These are phyloP conservation scores for Leccinum boreale DNA, from an alignment of 768 basidiomycete genomes.

Conservation along the genomic window DNA sequence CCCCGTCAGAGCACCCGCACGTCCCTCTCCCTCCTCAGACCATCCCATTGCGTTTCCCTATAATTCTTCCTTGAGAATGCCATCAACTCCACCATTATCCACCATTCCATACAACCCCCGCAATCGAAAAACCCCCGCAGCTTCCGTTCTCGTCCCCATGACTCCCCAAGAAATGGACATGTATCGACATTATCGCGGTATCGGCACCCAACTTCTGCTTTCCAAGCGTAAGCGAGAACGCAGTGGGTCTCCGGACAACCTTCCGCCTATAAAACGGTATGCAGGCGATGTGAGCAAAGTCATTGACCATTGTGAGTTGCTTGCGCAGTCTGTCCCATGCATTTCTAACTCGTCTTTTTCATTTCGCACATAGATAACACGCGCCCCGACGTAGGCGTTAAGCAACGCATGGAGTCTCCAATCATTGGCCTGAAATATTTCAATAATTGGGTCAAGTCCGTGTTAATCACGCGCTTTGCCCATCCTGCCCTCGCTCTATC, in stretches of 20 bases:
- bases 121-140: constrained; percentile 57
- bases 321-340: background rate
- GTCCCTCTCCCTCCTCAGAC: constrained; percentile 37
- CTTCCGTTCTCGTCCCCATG: constrained; percentile 62
- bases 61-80: constrained; percentile 33
- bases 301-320: constrained; percentile 70
- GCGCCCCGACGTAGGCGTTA: constrained; percentile 86
- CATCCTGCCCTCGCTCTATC: constrained; percentile 59
- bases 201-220: constrained; percentile 48
- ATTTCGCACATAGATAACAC: constrained; percentile 66
- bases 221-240: constrained; percentile 52
- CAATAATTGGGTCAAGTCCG: constrained; percentile 99
- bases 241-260: constrained; percentile 37
- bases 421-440: constrained; percentile 97
- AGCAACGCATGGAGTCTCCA: constrained; percentile 81
- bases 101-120: constrained; percentile 63
- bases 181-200: constrained; percentile 55
- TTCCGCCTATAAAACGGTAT: constrained; percentile 47
- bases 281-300: constrained; percentile 72
- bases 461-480: constrained; percentile 88
- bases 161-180: constrained; percentile 57
- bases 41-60: constrained; percentile 24
- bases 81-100: constrained; percentile 27
- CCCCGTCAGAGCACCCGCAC: constrained; percentile 26
- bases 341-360: constrained; percentile 5